Conservation (phyloP, 305 asterid species). For the Fraxinus dipetala region DNA sequence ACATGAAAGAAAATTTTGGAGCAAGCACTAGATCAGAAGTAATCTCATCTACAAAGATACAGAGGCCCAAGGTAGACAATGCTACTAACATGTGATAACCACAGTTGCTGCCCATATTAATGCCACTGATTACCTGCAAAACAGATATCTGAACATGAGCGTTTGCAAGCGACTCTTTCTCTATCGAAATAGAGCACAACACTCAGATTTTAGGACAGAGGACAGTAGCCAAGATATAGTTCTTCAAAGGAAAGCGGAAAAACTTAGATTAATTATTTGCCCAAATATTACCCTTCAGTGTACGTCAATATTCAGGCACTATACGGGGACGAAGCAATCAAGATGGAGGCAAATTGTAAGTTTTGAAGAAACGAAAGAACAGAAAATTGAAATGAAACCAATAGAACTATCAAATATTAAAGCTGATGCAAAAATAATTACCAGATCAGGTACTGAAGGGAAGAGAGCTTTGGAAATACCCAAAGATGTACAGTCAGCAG, state of each 20-base stretch:
- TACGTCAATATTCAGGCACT: neutral
- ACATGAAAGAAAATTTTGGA: neutral
- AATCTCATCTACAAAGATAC: slow-evolving; percentile 12
- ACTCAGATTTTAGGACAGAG: neutral
- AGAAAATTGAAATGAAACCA: neutral
- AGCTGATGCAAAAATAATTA: slow-evolving; percentile 11
- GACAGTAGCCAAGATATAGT: neutral
- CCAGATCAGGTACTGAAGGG: slow-evolving; percentile 44
- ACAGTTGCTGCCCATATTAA: slow-evolving; percentile 84
- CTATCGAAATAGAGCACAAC: neutral
- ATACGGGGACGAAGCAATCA: neutral
- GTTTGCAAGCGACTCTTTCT: neutral
- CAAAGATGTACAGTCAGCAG: slow-evolving; percentile 49
- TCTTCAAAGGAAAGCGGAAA: neutral
- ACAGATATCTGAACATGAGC: slow-evolving; percentile 2
- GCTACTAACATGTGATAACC: slow-evolving; percentile 72
- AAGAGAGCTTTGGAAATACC: slow-evolving; percentile 42
- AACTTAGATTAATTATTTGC: neutral
- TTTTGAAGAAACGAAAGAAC: neutral
- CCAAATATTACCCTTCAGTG: neutral
- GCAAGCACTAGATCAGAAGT: slow-evolving; percentile 6
- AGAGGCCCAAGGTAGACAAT: slow-evolving; percentile 23
- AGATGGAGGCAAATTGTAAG: neutral
- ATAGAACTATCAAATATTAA: neutral
- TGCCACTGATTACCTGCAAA: slow-evolving; percentile 86